Evolutionary conservation across 768 basidiomycete genomes (phyloP).

Genomic region (Lactarius indigo): DNA sequence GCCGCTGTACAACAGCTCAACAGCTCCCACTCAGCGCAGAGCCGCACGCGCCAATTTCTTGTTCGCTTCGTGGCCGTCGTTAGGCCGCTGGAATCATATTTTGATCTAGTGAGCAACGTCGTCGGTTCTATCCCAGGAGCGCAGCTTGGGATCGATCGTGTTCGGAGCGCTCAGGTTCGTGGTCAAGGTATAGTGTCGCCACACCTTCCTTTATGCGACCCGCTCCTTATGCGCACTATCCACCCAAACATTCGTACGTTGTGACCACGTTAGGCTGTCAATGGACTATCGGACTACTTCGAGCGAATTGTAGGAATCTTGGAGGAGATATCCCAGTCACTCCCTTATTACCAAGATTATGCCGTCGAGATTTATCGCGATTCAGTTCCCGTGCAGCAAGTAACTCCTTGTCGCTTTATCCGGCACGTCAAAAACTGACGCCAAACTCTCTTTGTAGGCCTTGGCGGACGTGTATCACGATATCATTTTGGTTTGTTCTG

Average conservation of each 20-base stretch:
- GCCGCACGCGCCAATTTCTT: neutral
- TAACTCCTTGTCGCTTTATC: neutral
- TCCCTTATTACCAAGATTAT: conserved; percentile 11
- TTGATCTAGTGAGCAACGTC: conserved; percentile 1
- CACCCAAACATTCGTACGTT: neutral
- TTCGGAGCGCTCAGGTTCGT: conserved; percentile 13
- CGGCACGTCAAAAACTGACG: neutral
- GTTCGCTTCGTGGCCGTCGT: neutral
- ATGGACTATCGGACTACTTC: conserved; percentile 1
- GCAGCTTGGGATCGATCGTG: conserved; percentile 4
- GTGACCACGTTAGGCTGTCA: neutral
- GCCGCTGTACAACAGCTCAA: neutral
- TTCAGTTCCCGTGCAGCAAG: conserved; percentile 3
- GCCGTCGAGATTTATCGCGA: conserved; percentile 5
- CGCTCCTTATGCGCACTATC: neutral
- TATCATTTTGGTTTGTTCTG: neutral
- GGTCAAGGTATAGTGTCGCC: neutral
- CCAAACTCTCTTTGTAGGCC: neutral
- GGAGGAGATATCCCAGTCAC: conserved; percentile 8
- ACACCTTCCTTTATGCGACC: neutral
- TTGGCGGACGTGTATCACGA: conserved; percentile 12
- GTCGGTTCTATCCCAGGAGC: conserved; percentile 1
- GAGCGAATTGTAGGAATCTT: conserved; percentile 8
- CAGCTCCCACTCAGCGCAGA: neutral
- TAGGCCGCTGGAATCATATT: conserved; percentile 5